phyloP scores from a whole-genome alignment of 2,329 filamentous ascomycete genomes.

The Claviceps sp. region DNA sequence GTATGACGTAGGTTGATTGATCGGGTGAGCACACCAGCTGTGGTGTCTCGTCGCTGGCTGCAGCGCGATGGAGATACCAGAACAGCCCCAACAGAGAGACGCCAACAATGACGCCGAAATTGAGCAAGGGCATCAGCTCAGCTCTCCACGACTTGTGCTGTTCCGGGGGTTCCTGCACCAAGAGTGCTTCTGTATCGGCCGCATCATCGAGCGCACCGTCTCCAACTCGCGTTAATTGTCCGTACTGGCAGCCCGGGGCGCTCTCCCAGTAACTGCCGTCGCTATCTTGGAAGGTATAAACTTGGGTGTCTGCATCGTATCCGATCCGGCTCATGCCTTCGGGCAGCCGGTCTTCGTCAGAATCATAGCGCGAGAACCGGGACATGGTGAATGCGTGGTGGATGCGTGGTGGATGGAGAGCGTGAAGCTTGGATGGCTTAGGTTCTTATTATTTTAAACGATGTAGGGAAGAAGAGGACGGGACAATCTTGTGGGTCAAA shows the following conservation, averaged over 20 bases:
- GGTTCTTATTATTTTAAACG: too few species aligned
- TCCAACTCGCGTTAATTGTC: constrained; percentile 28
- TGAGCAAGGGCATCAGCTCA: constrained; percentile 41
- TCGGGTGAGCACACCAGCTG: constrained; percentile 14
- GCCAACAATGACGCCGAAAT: constrained; percentile 41
- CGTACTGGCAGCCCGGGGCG: constrained; percentile 35
- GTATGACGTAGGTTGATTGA: constrained; percentile 25
- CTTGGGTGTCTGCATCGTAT: constrained; percentile 41
- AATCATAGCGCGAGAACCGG: constrained; percentile 28
- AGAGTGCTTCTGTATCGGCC: constrained; percentile 19
- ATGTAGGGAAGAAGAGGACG: too few species aligned
- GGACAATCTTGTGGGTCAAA: too few species aligned
- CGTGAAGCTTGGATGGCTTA: not conserved
- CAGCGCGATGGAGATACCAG: constrained; percentile 29
- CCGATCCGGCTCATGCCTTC: constrained; percentile 40
- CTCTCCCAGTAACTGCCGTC: constrained; percentile 37
- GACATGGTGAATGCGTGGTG: constrained; percentile 19
- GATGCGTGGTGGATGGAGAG: not conserved
- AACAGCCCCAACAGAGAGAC: constrained; percentile 36
- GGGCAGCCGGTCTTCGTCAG: constrained; percentile 39
- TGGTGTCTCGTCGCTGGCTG: constrained; percentile 6
- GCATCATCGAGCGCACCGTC: constrained; percentile 13
- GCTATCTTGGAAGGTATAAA: constrained; percentile 37
- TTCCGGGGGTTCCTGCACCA: constrained; percentile 10
- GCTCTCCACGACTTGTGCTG: constrained; percentile 33